A percentile compares a stretch with the other conserved stretches of the same genome.
Conservation (phyloP, 768 basidiomycete genomes). For the Dendrothele bispora region DNA sequence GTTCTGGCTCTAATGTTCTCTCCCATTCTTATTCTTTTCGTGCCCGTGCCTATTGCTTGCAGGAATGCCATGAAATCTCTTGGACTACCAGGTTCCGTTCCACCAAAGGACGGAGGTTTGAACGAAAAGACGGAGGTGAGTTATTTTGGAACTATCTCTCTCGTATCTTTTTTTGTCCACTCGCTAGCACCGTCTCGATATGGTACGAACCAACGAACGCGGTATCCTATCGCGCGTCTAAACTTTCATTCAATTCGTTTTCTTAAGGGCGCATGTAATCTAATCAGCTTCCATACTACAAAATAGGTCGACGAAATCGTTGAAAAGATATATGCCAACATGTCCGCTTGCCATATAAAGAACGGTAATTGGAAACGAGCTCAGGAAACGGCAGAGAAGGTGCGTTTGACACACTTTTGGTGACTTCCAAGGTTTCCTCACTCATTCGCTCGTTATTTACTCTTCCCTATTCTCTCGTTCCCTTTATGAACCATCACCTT, state of each 20-base stretch:
- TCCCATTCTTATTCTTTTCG: neutral
- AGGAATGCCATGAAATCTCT: conserved; percentile 60
- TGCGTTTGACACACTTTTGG: conserved; percentile 15
- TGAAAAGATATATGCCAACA: conserved; percentile 84
- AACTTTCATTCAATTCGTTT: too few relatives aligned
- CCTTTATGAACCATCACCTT: neutral
- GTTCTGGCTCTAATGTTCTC: neutral
- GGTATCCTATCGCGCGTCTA: too few relatives aligned
- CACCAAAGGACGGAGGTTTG: conserved; percentile 30
- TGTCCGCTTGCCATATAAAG: conserved; percentile 84
- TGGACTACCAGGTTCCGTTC: conserved; percentile 36
- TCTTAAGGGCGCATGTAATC: too few relatives aligned
- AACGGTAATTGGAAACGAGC: conserved; percentile 78
- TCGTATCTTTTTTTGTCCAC: neutral
- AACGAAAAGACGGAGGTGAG: conserved; percentile 71
- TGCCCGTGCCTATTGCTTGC: neutral
- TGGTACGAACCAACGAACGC: conserved; percentile 1
- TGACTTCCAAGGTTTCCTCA: neutral
- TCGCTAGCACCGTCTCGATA: neutral
- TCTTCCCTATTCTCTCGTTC: conserved; percentile 1
- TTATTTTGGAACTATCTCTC: neutral
- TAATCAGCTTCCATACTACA: too few relatives aligned
- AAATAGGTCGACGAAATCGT: conserved; percentile 78
- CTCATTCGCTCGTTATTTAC: neutral
- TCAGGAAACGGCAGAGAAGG: conserved; percentile 81